A percentile compares a stretch with the other conserved stretches of the same genome.
These are phyloP conservation scores for Hordeum pubiflorum DNA, from an alignment of 202 grass and related monocot genomes.

Conservation along the genomic window DNA sequence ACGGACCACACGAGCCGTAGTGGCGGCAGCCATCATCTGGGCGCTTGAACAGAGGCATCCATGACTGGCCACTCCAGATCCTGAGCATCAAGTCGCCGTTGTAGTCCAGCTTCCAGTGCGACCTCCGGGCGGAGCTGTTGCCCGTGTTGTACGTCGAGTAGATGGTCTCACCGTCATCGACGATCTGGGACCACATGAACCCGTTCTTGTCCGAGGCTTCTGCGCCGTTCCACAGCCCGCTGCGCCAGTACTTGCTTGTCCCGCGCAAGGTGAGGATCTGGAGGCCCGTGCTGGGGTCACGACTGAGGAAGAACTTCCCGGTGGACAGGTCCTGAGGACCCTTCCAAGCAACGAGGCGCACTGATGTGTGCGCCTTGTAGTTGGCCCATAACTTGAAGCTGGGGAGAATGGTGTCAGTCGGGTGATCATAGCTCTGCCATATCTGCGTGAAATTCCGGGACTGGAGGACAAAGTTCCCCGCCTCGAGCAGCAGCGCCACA, in stretches of 20 bases:
- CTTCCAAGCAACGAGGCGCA: constrained; percentile 30
- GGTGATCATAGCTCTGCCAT: constrained; percentile 67
- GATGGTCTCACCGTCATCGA: not conserved
- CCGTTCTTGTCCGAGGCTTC: not conserved
- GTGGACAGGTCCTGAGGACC: constrained; percentile 35
- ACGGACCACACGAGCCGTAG: constrained; percentile 25
- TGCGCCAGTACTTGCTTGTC: constrained; percentile 3
- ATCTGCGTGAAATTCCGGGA: not conserved
- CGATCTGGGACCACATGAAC: not conserved
- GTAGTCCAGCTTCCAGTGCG: not conserved
- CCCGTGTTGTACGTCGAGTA: not conserved
- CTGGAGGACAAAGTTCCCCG: constrained; percentile 37
- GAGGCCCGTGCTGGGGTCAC: constrained; percentile 21
- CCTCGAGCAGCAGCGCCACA: constrained; percentile 22
- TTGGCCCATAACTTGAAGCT: not conserved
- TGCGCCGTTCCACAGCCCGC: accelerated
- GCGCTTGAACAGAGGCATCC: not conserved
- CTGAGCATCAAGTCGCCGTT: not conserved
- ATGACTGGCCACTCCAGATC: not conserved
- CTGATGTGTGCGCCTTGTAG: not conserved
- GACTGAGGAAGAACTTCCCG: not conserved
- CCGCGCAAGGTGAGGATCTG: constrained; percentile 19
- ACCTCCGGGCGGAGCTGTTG: not conserved
- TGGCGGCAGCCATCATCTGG: not conserved
- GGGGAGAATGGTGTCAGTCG: constrained; percentile 29